A percentile compares a stretch with the other conserved stretches of the same genome.
Conservation (phyloP, 176 grass and related monocot genomes). For the Ensete ventricosum region DNA sequence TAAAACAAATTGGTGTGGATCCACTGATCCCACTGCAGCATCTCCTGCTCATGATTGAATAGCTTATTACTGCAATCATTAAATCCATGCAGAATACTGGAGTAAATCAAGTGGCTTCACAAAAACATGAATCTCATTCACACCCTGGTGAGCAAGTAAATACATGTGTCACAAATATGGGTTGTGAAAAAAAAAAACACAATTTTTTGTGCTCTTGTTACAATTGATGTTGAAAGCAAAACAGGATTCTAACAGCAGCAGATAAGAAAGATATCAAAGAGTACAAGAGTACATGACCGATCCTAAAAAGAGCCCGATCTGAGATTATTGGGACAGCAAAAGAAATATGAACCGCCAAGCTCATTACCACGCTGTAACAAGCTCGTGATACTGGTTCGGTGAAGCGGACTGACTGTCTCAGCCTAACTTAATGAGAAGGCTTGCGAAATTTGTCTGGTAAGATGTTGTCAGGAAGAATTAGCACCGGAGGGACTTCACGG, state of each 20-base stretch:
- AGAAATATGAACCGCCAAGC: conserved; percentile 23
- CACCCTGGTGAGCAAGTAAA: no score
- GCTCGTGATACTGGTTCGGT: conserved; percentile 18
- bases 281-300: conserved; percentile 39
- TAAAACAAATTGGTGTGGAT: no score
- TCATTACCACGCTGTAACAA: conserved; percentile 27
- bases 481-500: conserved; percentile 57
- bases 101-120: not conserved
- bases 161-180: no score
- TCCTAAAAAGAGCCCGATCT: conserved; percentile 63
- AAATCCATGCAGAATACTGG: not conserved
- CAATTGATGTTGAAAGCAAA: not conserved
- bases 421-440: conserved; percentile 25
- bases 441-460: conserved; percentile 47
- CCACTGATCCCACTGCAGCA: no score
- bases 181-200: no score
- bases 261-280: not conserved
- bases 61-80: not conserved
- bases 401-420: conserved; percentile 9
- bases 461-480: conserved; percentile 70
- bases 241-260: not conserved
- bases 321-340: conserved; percentile 55
- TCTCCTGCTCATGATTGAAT: no score
- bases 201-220: no score
- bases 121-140: not conserved